Evolutionary conservation across 2,329 filamentous ascomycete species (phyloP).

Genomic region (Ophiostoma novo-ulmi): DNA sequence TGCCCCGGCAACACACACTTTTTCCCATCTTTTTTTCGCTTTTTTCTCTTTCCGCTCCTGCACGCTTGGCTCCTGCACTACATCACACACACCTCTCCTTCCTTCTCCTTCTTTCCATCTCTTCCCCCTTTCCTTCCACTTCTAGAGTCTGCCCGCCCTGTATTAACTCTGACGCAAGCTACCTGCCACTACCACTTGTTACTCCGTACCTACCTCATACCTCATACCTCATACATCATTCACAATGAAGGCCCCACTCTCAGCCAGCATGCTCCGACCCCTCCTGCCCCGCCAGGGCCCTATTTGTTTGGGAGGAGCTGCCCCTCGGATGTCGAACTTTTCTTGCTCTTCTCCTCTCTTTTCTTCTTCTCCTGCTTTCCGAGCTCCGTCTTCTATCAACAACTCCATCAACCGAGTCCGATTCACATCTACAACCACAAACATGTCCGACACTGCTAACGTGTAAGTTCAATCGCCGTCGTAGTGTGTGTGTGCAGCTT

Average conservation of each 20-base stretch:
- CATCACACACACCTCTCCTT: slow-evolving; percentile 7
- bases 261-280: slow-evolving; percentile 36
- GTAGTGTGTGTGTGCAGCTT: background rate
- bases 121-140: background rate
- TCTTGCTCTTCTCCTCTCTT: slow-evolving; percentile 29
- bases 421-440: slow-evolving; percentile 43
- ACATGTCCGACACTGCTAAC: slow-evolving; percentile 52
- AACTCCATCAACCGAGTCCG: slow-evolving; percentile 33
- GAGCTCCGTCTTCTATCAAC: slow-evolving; percentile 35
- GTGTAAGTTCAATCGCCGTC: slow-evolving; percentile 45
- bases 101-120: slow-evolving; percentile 9
- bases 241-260: slow-evolving; percentile 28
- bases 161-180: slow-evolving; percentile 9
- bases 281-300: slow-evolving; percentile 37
- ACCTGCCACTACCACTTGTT: background rate
- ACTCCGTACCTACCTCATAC: background rate
- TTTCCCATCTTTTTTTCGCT: background rate
- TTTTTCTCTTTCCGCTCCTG: background rate
- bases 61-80: background rate
- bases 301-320: slow-evolving; percentile 33
- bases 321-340: slow-evolving; percentile 35
- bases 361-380: slow-evolving; percentile 29
- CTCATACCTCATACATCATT: background rate
- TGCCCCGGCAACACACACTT: slow-evolving; percentile 14
- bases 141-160: background rate